These are phyloP conservation scores for Multifurca ochricompacta DNA, from an alignment of 768 basidiomycete species.

Conservation along the genomic window DNA sequence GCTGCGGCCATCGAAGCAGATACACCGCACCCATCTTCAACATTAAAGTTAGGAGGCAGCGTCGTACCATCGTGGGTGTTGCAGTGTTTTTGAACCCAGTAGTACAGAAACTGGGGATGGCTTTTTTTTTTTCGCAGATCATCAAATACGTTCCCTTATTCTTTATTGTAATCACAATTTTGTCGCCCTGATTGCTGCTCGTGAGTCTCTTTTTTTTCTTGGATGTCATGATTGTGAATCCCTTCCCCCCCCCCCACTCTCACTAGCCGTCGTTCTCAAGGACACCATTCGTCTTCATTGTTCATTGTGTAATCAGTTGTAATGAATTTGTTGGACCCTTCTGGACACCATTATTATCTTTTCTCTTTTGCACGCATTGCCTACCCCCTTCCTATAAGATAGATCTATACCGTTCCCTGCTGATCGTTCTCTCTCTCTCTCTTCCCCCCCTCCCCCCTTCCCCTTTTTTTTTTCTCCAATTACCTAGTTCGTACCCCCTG, in stretches of 20 bases:
- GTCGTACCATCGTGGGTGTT: conserved; percentile 75
- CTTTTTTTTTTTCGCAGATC: conserved; percentile 49
- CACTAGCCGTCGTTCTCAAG: conserved; percentile 55
- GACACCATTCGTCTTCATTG: conserved; percentile 53
- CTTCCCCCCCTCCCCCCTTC: neutral
- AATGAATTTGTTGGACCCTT: conserved; percentile 29
- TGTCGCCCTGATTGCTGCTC: conserved; percentile 66
- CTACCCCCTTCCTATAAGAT: neutral
- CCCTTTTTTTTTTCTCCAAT: neutral
- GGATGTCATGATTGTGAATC: neutral
- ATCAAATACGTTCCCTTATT: conserved; percentile 81
- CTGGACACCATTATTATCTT: neutral
- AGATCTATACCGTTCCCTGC: conserved; percentile 8
- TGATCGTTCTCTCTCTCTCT: conserved; percentile 7
- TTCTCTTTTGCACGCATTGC: neutral
- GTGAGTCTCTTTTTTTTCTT: conserved; percentile 39
- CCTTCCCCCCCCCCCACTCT: conserved; percentile 5
- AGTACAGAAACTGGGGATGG: neutral
- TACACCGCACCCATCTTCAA: conserved; percentile 87
- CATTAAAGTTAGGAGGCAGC: conserved; percentile 81
- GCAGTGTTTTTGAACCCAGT: neutral
- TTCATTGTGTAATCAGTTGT: conserved; percentile 59
- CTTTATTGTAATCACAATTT: conserved; percentile 55
- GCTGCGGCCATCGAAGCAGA: conserved; percentile 91
- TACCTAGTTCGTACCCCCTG: neutral